Base-by-base conservation (phyloP, 495 filamentous ascomycete genomes). In the Annulohypoxylon stygium region DNA sequence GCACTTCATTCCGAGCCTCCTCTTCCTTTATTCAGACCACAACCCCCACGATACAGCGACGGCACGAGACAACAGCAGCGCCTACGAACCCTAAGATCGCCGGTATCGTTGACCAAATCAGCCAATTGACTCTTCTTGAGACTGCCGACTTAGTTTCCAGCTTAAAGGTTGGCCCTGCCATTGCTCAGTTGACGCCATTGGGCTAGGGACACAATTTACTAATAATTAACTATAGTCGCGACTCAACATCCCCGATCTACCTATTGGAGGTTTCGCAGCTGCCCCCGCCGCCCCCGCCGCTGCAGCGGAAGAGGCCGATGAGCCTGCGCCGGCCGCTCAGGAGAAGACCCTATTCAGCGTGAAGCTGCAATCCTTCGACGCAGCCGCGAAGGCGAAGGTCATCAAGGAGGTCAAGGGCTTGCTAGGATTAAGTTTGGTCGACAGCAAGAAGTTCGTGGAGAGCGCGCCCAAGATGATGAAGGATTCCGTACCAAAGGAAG, bases 391-490 rank as follows among this genome's bases (percentile, higher is more conserved):
- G 86, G 93, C 97, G 62, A 99, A 99, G 90, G 85, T 99, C 66
- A 99, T 99, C 86, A 99, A 99, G 89, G 96, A 99, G 87, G 90
- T 99, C 83, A 99, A 99, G 90, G 88, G 87, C 75, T 88, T 99
- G 88, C 86, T 99, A 60, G 96, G 97, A 4, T 82, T 99, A 81
- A 97, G 93, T 79, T 87, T 99, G 83, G 96, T 99, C 75, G 96
- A 99, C 83, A 97, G 94, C 84, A 99, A 99, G 91, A 99, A 99
- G 88, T 99, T 99, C 83, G 96, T 98, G 74, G 96, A 99, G 88
- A 92, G 92, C 75, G 93, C 91, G 79, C 96, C 96, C 72, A 99
- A 99, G 93, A 84, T 93, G 77, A 91, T 99, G 93, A 98, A 97
- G 90, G 96, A 99, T 82, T 92, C 90, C 11, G 93, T 99, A 78